Percentiles rank a stretch among this genome's conserved stretches.
These are phyloP conservation scores for Eucalyptus viminalis DNA, from an alignment of 345 rosid species.

Conservation along the genomic window DNA sequence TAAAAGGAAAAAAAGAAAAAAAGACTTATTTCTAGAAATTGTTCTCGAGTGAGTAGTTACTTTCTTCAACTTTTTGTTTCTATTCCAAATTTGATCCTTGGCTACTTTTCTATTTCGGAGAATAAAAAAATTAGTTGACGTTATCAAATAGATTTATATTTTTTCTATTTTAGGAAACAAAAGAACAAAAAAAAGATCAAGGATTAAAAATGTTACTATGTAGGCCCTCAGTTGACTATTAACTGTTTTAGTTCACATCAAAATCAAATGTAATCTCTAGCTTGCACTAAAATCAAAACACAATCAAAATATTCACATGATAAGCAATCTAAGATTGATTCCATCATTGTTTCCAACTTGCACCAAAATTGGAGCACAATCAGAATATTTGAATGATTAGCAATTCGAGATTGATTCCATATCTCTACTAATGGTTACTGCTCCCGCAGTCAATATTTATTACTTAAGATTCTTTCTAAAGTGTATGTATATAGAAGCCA, in stretches of 20 bases:
- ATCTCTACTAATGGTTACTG: background rate
- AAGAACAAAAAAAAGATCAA: too few relatives aligned
- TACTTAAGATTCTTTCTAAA: background rate
- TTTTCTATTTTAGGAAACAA: too few relatives aligned
- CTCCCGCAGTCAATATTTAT: too few relatives aligned
- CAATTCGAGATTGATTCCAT: background rate
- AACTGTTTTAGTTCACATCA: background rate
- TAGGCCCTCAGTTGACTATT: background rate
- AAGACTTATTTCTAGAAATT: too few relatives aligned
- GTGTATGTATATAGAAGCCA: background rate
- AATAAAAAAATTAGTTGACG: too few relatives aligned
- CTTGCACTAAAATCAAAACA: background rate
- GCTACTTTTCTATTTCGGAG: too few relatives aligned
- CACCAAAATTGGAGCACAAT: background rate
- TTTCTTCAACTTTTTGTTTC: too few relatives aligned
- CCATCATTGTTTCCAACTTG: background rate
- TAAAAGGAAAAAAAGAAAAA: too few relatives aligned
- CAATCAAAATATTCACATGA: background rate
- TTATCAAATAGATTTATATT: too few relatives aligned
- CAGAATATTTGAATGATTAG: too few relatives aligned
- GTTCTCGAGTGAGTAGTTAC: too few relatives aligned
- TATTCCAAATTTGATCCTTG: rapidly evolving
- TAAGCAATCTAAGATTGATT: background rate
- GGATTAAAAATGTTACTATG: too few relatives aligned
- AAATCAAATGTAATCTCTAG: background rate